A percentile compares a stretch with the other conserved stretches of the same genome.
Evolutionary conservation across 495 filamentous ascomycete species (phyloP).

Genomic region (Elasticomyces elasticus): DNA sequence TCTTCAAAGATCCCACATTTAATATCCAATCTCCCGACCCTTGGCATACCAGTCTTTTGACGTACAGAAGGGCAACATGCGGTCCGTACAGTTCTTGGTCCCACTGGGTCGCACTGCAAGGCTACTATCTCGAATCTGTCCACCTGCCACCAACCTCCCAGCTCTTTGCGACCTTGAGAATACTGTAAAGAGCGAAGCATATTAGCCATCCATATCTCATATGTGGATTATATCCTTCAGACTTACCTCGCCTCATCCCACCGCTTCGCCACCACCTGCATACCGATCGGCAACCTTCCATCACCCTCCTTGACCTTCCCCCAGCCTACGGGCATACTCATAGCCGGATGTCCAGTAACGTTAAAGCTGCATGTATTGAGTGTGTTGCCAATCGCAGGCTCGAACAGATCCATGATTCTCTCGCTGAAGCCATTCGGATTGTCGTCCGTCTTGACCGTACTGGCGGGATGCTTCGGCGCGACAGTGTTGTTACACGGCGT

Average conservation of each 20-base stretch:
- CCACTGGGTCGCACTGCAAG: too few relatives aligned
- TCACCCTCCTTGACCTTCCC: constrained; percentile 36
- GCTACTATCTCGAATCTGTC: constrained; percentile 3
- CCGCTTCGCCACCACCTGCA: constrained; percentile 48
- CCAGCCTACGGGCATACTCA: constrained; percentile 47
- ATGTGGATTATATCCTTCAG: too few relatives aligned
- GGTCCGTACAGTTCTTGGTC: constrained; percentile 16
- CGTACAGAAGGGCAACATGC: constrained; percentile 13
- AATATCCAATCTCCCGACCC: constrained; percentile 9
- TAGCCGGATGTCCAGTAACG: constrained; percentile 47
- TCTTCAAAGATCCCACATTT: constrained; percentile 12
- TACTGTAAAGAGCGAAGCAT: too few relatives aligned
- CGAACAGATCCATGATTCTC: constrained; percentile 20
- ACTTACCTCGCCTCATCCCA: constrained; percentile 43
- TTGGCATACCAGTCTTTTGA: constrained; percentile 16
- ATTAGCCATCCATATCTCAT: too few relatives aligned
- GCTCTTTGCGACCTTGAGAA: constrained; percentile 40
- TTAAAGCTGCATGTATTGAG: constrained; percentile 50
- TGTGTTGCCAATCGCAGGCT: constrained; percentile 35
- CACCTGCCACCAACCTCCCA: constrained; percentile 36
- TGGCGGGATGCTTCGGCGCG: constrained; percentile 23
- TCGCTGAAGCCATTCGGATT: constrained; percentile 16
- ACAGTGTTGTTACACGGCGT: constrained; percentile 37
- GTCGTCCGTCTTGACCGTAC: constrained; percentile 2
- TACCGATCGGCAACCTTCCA: constrained; percentile 42